phyloP scores from a whole-genome alignment of 768 basidiomycete species.

The Leucocoprinus leucothites region DNA sequence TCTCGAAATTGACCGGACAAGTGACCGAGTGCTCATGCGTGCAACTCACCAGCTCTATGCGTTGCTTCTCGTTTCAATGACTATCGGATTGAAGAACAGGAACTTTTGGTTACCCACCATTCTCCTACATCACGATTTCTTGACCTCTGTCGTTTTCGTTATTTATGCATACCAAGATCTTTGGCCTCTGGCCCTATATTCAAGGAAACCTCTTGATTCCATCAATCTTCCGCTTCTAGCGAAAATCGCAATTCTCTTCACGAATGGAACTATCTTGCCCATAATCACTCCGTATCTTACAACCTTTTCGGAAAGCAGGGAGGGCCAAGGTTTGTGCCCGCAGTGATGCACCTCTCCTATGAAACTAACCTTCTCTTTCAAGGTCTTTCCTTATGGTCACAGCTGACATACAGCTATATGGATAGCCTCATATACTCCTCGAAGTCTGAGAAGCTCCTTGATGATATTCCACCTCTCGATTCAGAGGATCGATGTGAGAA shows the following conservation, averaged over 20 bases:
- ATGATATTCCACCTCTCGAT: slow-evolving; percentile 59
- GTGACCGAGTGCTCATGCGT: no score
- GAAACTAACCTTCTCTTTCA: slow-evolving; percentile 11
- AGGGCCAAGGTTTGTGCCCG: neutral
- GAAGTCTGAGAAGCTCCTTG: slow-evolving; percentile 43
- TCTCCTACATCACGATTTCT: neutral
- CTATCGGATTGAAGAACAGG: neutral
- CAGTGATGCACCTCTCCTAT: slow-evolving; percentile 24
- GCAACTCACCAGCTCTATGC: no score
- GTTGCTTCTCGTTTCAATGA: no score
- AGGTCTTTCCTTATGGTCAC: slow-evolving; percentile 39
- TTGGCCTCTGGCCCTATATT: no score
- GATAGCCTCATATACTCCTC: slow-evolving; percentile 47
- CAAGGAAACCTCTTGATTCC: no score
- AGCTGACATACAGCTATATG: slow-evolving; percentile 49
- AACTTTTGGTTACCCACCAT: neutral
- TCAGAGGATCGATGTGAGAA: slow-evolving; percentile 44
- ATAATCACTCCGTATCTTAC: slow-evolving; percentile 44
- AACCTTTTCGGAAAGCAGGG: neutral
- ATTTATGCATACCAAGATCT: no score
- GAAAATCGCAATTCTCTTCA: no score
- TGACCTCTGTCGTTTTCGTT: neutral
- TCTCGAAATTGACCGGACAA: no score
- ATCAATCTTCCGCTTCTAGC: no score
- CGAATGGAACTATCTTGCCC: slow-evolving; percentile 31